phyloP scores from a whole-genome alignment of 441 rosid genomes.

The Viola pubescens region DNA sequence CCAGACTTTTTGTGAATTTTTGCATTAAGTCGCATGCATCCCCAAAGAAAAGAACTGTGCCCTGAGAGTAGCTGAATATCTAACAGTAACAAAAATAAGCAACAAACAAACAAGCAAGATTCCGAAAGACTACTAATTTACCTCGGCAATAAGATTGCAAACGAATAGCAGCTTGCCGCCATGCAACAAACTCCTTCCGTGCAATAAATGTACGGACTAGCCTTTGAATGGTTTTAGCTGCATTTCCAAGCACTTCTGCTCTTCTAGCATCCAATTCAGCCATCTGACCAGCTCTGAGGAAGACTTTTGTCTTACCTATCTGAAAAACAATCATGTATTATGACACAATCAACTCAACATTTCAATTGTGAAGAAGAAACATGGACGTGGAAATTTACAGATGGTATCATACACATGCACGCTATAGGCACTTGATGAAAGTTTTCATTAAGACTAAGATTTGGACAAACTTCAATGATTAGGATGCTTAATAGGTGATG shows the following conservation, averaged over 20 bases:
- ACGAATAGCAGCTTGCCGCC: slow-evolving; percentile 71
- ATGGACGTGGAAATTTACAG: background rate
- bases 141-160: slow-evolving; percentile 93
- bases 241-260: slow-evolving; percentile 98
- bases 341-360: slow-evolving; percentile 9
- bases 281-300: slow-evolving; percentile 99
- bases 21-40: background rate
- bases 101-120: background rate
- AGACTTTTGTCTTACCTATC: slow-evolving; percentile 92
- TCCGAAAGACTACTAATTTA: slow-evolving; percentile 21
- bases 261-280: slow-evolving; percentile 99
- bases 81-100: slow-evolving; percentile 8
- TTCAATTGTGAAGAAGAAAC: slow-evolving; percentile 10
- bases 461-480: no score
- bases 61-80: background rate
- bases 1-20: slow-evolving; percentile 12
- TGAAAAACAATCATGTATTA: slow-evolving; percentile 32
- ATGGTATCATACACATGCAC: no score
- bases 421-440: no score
- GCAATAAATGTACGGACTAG: slow-evolving; percentile 83
- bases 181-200: slow-evolving; percentile 68
- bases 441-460: no score
- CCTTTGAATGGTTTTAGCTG: slow-evolving; percentile 93
- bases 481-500: no score
- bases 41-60: background rate